Percentiles rank a stretch among this genome's conserved stretches.
phyloP scores from a whole-genome alignment of 441 rosid species.

The Dalechampia spathulata region DNA sequence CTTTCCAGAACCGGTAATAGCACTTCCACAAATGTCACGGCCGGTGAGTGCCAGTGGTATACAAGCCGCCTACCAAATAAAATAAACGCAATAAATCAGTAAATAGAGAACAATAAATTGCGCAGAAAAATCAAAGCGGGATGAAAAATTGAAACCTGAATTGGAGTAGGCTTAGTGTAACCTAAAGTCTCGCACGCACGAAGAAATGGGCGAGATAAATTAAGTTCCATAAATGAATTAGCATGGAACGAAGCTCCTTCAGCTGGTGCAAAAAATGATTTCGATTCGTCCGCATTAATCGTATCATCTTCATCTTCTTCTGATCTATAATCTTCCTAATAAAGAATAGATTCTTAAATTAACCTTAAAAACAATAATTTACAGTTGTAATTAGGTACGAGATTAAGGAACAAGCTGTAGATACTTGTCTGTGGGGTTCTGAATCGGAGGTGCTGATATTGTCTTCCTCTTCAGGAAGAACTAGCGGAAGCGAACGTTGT shows the following conservation, averaged over 20 bases:
- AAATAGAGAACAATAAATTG: background rate
- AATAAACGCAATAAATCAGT: background rate
- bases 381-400: no score
- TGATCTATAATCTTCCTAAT: conserved; percentile 52
- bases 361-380: no score
- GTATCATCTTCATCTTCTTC: conserved; percentile 52
- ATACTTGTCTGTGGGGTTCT: conserved; percentile 60
- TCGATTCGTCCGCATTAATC: conserved; percentile 23
- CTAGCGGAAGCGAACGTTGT: conserved; percentile 29
- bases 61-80: conserved; percentile 66
- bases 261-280: conserved; percentile 58
- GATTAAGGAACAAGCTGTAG: background rate
- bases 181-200: conserved; percentile 90
- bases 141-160: conserved; percentile 47
- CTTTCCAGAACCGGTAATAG: conserved; percentile 97
- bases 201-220: conserved; percentile 87
- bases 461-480: conserved; percentile 15
- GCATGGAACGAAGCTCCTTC: conserved; percentile 84
- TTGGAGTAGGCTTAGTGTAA: conserved; percentile 83
- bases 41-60: conserved; percentile 80
- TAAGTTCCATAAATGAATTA: conserved; percentile 78
- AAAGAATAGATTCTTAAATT: background rate
- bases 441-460: conserved; percentile 36
- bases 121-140: background rate
- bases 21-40: conserved; percentile 95